phyloP scores from a whole-genome alignment of 1,284 basidiomycete genomes.

The Cystobasidium pallidum region DNA sequence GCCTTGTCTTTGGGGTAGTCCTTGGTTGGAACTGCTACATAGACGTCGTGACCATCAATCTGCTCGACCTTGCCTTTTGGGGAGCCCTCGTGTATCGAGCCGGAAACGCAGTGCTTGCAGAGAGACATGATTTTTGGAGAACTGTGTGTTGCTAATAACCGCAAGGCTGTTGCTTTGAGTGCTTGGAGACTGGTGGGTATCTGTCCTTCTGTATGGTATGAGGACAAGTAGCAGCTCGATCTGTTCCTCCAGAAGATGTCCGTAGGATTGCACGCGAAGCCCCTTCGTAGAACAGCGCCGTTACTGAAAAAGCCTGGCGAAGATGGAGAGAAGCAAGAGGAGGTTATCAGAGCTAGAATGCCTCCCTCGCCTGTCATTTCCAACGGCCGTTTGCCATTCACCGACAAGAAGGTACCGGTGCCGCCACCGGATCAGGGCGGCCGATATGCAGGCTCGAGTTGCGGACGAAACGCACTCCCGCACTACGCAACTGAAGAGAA shows the following conservation, averaged over 20 bases:
- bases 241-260: not conserved
- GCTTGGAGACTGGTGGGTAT: not conserved
- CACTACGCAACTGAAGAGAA: no score
- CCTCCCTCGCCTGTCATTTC: no score
- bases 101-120: slow-evolving; percentile 64
- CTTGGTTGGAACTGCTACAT: slow-evolving; percentile 61
- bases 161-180: not conserved
- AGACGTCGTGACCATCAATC: slow-evolving; percentile 62
- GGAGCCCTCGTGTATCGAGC: slow-evolving; percentile 65
- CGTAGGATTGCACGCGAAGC: not conserved
- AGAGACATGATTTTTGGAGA: slow-evolving; percentile 58
- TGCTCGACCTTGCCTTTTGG: slow-evolving; percentile 59
- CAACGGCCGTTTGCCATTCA: no score
- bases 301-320: not conserved
- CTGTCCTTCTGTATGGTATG: not conserved
- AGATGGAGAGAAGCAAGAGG: not conserved
- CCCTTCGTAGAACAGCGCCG: not conserved
- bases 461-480: no score
- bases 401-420: no score
- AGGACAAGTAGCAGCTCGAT: not conserved
- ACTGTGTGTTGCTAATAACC: not conserved
- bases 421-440: not conserved
- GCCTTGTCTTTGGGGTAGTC: slow-evolving; percentile 66
- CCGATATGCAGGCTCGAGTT: not conserved
- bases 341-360: no score